Conservation (phyloP, 352 stramenopile genomes). For the Phytophthora agathidicida region DNA sequence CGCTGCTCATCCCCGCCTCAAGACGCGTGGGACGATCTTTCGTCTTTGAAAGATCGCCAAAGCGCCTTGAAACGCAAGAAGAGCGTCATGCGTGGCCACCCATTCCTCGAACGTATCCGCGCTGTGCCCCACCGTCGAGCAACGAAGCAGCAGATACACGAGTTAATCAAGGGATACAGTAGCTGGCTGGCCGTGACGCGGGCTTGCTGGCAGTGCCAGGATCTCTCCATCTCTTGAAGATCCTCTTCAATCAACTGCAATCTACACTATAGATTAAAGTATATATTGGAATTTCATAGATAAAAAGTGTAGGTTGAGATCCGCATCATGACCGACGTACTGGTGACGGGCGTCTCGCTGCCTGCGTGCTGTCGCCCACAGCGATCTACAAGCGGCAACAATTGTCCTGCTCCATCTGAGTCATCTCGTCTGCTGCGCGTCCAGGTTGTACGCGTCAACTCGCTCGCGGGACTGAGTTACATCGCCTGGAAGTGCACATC, state of each 20-base stretch:
- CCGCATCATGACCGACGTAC: conserved; percentile 21
- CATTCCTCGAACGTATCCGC: background rate
- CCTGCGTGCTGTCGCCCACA: conserved; percentile 24
- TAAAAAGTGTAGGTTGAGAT: conserved; percentile 4
- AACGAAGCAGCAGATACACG: too few species aligned
- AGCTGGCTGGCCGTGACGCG: too few species aligned
- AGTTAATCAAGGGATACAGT: too few species aligned
- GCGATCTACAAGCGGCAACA: background rate
- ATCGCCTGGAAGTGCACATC: conserved; percentile 33
- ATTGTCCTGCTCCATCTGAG: background rate
- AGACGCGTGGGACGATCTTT: background rate
- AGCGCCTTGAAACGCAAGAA: conserved; percentile 15
- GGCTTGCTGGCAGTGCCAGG: too few species aligned
- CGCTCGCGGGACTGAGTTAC: conserved; percentile 20
- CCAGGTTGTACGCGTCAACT: conserved; percentile 26
- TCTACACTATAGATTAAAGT: too few species aligned
- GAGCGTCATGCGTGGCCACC: too few species aligned
- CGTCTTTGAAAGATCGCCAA: conserved; percentile 19
- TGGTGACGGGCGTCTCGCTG: conserved; percentile 28
- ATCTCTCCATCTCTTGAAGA: too few species aligned
- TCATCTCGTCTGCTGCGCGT: conserved; percentile 14
- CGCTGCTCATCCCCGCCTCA: background rate
- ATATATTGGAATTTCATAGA: too few species aligned
- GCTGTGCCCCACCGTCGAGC: too few species aligned
- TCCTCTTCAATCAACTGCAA: too few species aligned